These are phyloP conservation scores for Entophlyctis luteolus DNA, from an alignment of 192 early-diverging fungal genomes.

Conservation along the genomic window DNA sequence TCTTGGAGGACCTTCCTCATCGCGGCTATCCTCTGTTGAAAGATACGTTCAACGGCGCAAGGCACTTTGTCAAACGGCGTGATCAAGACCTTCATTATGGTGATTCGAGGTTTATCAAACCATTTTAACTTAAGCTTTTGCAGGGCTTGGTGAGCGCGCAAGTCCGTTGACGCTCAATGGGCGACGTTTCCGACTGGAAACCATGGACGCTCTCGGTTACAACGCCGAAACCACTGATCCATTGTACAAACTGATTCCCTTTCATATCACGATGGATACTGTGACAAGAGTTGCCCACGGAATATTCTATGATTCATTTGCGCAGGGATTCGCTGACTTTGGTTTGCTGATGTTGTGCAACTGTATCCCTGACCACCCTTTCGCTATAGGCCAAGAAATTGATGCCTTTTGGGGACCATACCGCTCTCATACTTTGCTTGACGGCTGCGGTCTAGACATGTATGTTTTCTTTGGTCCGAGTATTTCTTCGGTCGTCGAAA, in stretches of 20 bases:
- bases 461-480: slow-evolving; percentile 38
- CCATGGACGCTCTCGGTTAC: slow-evolving; percentile 57
- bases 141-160: slow-evolving; percentile 51
- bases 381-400: slow-evolving; percentile 28
- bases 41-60: slow-evolving; percentile 22
- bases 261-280: slow-evolving; percentile 42
- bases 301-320: slow-evolving; percentile 54
- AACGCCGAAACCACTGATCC: slow-evolving; percentile 52
- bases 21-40: slow-evolving; percentile 38
- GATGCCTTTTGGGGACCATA: slow-evolving; percentile 55
- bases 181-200: slow-evolving; percentile 46
- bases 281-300: slow-evolving; percentile 40
- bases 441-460: slow-evolving; percentile 40
- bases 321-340: slow-evolving; percentile 48
- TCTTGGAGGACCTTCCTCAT: slow-evolving; percentile 49
- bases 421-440: slow-evolving; percentile 36
- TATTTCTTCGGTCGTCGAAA: slow-evolving; percentile 36
- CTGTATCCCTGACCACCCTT: slow-evolving; percentile 14
- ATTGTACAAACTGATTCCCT: slow-evolving; percentile 59
- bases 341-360: background rate
- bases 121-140: background rate
- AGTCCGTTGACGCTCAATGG: slow-evolving; percentile 42
- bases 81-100: slow-evolving; percentile 39
- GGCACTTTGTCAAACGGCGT: slow-evolving; percentile 40
- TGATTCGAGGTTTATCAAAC: background rate